Percentiles rank a stretch among this genome's conserved stretches.
Evolutionary conservation across 2,329 filamentous ascomycete genomes (phyloP).

Genomic region (Bipolaris bicolor): DNA sequence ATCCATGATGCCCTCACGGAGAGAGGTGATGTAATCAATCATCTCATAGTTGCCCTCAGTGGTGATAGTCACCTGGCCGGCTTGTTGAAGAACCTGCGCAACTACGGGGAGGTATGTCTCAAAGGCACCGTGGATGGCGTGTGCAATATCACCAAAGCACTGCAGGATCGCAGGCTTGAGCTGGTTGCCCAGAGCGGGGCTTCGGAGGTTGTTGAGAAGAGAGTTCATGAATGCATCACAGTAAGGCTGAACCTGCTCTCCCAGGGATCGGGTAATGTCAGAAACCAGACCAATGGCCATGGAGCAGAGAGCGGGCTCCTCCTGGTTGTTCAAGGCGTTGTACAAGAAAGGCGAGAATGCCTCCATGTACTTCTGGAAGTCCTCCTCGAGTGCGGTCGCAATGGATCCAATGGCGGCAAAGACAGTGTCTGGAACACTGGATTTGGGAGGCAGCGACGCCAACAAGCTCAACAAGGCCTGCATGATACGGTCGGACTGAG

Average conservation of each 20-base stretch:
- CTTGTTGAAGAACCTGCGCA: constrained; percentile 91
- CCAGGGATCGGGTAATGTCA: constrained; percentile 91
- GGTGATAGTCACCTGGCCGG: constrained; percentile 78
- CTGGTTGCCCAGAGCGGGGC: constrained; percentile 85
- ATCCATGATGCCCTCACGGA: constrained; percentile 98
- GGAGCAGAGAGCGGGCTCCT: constrained; percentile 90
- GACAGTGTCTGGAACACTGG: constrained; percentile 90
- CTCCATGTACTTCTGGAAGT: constrained; percentile 98
- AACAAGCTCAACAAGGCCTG: constrained; percentile 82
- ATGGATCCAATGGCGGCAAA: constrained; percentile 93
- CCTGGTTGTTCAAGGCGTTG: constrained; percentile 92
- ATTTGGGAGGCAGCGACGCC: constrained; percentile 78
- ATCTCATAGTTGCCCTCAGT: constrained; percentile 90
- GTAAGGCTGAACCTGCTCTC: constrained; percentile 88
- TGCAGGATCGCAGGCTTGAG: constrained; percentile 98
- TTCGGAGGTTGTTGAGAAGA: constrained; percentile 89
- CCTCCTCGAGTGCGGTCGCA: constrained; percentile 87
- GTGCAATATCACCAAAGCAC: constrained; percentile 96
- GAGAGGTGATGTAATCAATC: constrained; percentile 92
- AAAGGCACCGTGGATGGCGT: constrained; percentile 89
- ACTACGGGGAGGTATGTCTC: constrained; percentile 93
- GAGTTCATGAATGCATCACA: constrained; percentile 99
- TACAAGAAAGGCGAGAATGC: constrained; percentile 90
- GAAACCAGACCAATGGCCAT: constrained; percentile 98
- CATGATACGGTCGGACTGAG: constrained; percentile 95